Evolutionary conservation across 352 stramenopile species (phyloP), one percentile per base, ranked within the genome.

Genomic region (Phytopythium mirpurense): DNA sequence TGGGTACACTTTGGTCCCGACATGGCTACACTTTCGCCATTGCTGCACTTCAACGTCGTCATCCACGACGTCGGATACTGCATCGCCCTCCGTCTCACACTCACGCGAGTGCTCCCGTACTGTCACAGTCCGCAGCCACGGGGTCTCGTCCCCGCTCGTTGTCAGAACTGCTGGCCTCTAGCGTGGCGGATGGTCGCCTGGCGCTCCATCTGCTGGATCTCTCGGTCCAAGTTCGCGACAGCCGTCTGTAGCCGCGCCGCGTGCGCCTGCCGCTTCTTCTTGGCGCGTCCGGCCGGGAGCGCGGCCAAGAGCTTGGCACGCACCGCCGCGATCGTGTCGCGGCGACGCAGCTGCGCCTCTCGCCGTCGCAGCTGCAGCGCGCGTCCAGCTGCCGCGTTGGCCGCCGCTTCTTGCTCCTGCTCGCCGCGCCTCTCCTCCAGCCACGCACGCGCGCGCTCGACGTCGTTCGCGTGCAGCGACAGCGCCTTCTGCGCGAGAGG

Each of bases 401-500:
- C 3, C 0, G 63, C 49, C 26, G 43, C 49, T 23, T 78, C 66
- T 12, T 56, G 26, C 21, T 68, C 37, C 35, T 71, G 54, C 23
- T 63, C 53, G 5, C 56, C 18, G 29, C 60, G 51, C 35, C 68
- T 70, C 23, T 60, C 54, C 2, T 43, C 32, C 3, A 78, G 65
- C 65, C 66, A 78, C 8, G 54, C 29, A 4, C 69, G 66, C 5
- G 69, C 69, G 36, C 64, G 59, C 5, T 44, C 57, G 7, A 71
- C 38, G 36, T 78, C 56, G 24, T 71, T 55, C 2, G 67, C 57
- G 40, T 75, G 66, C 0, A 79, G 56, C 8, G 31, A 9, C 15
- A 80, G 67, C 21, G 70, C 70, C 37, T 80, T 80, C 40, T 61
- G 54, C 2, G 67, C 67, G 8, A 80, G 41, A 12, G 35, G 32